phyloP scores from a whole-genome alignment of 1,139 yeast species.

The Taphrina deformans region DNA sequence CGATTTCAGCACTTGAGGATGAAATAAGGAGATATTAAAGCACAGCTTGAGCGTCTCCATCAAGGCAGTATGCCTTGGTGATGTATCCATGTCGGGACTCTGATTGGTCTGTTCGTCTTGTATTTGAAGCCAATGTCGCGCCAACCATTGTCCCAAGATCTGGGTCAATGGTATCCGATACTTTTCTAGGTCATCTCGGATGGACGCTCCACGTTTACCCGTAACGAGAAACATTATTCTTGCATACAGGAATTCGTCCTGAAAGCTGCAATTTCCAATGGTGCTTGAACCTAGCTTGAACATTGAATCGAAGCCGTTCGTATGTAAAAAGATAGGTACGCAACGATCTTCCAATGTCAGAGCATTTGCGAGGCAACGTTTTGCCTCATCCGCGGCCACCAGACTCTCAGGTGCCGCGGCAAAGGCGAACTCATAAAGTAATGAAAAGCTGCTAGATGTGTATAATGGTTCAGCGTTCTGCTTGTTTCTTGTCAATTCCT shows the following conservation, averaged over 20 bases:
- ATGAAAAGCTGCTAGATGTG: neutral
- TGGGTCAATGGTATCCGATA: conserved; percentile 7
- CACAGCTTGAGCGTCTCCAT: conserved; percentile 30
- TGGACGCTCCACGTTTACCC: conserved; percentile 22
- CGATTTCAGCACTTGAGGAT: neutral
- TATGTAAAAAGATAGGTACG: neutral
- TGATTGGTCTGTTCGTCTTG: neutral
- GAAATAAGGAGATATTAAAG: neutral
- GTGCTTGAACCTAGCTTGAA: neutral
- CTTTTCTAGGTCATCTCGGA: neutral
- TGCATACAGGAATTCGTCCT: conserved; percentile 37
- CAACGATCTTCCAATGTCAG: conserved; percentile 21
- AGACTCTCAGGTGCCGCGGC: neutral
- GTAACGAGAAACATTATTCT: conserved; percentile 38
- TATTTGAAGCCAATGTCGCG: neutral
- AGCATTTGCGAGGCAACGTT: conserved; percentile 34
- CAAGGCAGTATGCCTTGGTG: neutral
- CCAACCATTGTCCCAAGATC: neutral
- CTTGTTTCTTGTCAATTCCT: conserved; percentile 8
- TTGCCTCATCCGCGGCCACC: conserved; percentile 15
- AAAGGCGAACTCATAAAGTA: neutral
- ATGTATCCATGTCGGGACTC: neutral
- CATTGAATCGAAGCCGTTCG: neutral
- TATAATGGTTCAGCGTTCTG: conserved; percentile 2
- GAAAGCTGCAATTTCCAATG: neutral